A percentile compares a stretch with the other conserved stretches of the same genome.
Conservation (phyloP, 306 rosid genomes). For the Prinsepia uniflora region DNA sequence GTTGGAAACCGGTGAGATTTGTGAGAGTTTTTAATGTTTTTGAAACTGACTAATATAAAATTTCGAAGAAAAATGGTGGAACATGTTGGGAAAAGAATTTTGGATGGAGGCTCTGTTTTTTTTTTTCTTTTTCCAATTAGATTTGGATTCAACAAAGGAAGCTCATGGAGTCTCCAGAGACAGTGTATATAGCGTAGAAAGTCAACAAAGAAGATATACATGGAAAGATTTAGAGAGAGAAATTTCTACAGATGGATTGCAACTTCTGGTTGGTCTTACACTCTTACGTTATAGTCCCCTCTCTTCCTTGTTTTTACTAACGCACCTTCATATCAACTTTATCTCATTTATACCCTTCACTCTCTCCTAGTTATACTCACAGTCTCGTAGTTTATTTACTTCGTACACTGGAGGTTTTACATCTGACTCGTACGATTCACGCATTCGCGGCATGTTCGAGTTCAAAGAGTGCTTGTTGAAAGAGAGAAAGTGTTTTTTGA, state of each 20-base stretch:
- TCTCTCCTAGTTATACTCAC: no score
- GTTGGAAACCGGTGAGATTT: conserved; percentile 54
- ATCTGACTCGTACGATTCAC: no score
- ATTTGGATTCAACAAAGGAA: conserved; percentile 44
- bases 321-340: neutral
- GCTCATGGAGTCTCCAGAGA: conserved; percentile 24
- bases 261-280: conserved; percentile 40
- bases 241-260: conserved; percentile 41
- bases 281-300: conserved; percentile 36
- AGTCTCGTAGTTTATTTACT: no score
- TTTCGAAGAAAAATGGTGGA: neutral
- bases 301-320: conserved; percentile 10
- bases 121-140: neutral
- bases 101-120: conserved; percentile 30
- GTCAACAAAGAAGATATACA: conserved; percentile 33
- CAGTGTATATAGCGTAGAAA: conserved; percentile 30
- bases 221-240: conserved; percentile 10
- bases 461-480: no score
- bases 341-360: neutral
- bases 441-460: no score
- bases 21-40: conserved; percentile 39
- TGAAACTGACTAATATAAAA: conserved; percentile 29
- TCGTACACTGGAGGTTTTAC: no score
- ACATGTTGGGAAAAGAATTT: conserved; percentile 12
- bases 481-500: no score